Conservation (phyloP, 1,139 yeast genomes). For the Pichia sp. region DNA sequence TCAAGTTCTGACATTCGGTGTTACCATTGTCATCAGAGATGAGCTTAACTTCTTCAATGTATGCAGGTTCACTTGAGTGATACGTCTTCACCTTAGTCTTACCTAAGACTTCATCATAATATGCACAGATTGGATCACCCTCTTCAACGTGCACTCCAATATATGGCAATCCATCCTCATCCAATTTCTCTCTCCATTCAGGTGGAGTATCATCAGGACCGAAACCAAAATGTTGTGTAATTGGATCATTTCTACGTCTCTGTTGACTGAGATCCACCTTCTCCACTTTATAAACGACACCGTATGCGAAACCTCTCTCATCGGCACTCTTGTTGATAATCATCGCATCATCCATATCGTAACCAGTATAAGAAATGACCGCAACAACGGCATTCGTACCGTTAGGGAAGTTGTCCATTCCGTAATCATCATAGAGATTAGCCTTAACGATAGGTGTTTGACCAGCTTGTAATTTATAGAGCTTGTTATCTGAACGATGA, state of each 20-base stretch:
- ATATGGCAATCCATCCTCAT: conserved; percentile 87
- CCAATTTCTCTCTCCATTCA: conserved; percentile 80
- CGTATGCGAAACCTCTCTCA: conserved; percentile 97
- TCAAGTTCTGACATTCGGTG: conserved; percentile 73
- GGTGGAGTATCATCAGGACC: conserved; percentile 92
- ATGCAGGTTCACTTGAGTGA: conserved; percentile 93
- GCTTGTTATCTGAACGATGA: conserved; percentile 91
- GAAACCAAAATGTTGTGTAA: conserved; percentile 90
- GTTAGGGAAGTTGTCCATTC: conserved; percentile 97
- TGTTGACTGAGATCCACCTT: conserved; percentile 74
- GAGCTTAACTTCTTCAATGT: conserved; percentile 89
- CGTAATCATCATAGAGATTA: conserved; percentile 87
- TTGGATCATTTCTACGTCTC: conserved; percentile 90
- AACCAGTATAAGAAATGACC: conserved; percentile 96
- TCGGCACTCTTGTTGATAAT: conserved; percentile 94
- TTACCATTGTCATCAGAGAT: conserved; percentile 78
- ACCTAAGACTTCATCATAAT: conserved; percentile 83
- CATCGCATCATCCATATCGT: conserved; percentile 99
- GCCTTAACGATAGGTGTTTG: conserved; percentile 98
- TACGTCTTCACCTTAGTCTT: conserved; percentile 89
- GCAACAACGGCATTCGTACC: conserved; percentile 99
- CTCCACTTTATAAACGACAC: conserved; percentile 93
- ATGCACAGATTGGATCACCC: conserved; percentile 95
- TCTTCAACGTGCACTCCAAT: conserved; percentile 85
- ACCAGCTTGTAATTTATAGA: conserved; percentile 88